Conservation (phyloP, 371 early-diverging fungal genomes). For the Mortierella sp. region DNA sequence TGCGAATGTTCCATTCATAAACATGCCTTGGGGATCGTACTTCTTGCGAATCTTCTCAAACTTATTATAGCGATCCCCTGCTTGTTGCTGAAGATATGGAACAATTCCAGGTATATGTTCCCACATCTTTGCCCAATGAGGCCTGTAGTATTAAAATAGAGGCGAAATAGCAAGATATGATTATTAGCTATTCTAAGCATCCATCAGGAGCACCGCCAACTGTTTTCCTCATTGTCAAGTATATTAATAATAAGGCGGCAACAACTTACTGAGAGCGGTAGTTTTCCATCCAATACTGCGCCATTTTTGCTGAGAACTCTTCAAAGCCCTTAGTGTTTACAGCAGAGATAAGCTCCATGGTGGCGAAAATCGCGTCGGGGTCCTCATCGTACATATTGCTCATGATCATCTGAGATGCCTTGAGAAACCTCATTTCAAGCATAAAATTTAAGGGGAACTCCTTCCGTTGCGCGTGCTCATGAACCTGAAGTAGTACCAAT, state of each 20-base stretch:
- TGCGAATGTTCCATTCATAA: conserved; percentile 50
- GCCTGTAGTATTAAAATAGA: conserved; percentile 11
- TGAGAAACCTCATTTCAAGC: conserved; percentile 42
- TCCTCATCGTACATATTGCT: conserved; percentile 52
- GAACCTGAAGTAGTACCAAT: not conserved
- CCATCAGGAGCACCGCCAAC: not conserved
- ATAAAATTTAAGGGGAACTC: not conserved
- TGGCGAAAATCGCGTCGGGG: conserved; percentile 52
- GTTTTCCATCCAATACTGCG: conserved; percentile 53
- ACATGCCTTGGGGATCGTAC: conserved; percentile 57
- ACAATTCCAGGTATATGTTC: conserved; percentile 40
- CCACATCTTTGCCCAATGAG: conserved; percentile 57
- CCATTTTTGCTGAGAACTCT: conserved; percentile 43
- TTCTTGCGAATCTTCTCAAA: conserved; percentile 54
- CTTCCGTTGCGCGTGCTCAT: not conserved
- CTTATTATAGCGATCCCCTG: conserved; percentile 18
- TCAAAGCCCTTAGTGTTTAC: conserved; percentile 38
- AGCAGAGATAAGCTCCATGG: conserved; percentile 42
- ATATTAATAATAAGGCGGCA: not conserved
- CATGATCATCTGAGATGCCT: conserved; percentile 39
- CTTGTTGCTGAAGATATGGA: conserved; percentile 29
- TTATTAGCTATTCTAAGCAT: not conserved
- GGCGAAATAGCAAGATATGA: not conserved
- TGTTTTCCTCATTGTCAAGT: not conserved
- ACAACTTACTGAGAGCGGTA: conserved; percentile 34